Evolutionary conservation across 352 stramenopile genomes (phyloP).

Genomic region (Pythium apleroticum): DNA sequence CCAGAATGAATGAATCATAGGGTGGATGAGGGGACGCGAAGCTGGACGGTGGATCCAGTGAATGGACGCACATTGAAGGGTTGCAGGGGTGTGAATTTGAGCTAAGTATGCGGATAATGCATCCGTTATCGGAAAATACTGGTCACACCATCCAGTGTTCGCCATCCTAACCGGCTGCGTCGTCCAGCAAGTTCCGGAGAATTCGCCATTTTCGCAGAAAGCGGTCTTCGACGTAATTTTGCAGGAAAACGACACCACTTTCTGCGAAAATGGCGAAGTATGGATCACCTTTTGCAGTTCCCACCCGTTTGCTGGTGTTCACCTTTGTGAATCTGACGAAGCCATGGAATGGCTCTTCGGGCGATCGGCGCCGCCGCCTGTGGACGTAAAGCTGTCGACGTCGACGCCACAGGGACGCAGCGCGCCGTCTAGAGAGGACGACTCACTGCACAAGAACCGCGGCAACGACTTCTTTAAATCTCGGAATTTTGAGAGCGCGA

Average conservation of each 20-base stretch:
- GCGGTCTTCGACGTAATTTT: too few species aligned
- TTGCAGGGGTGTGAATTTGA: background rate
- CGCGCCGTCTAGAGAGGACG: slow-evolving; percentile 57
- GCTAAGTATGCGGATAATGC: background rate
- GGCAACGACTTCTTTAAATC: slow-evolving; percentile 69
- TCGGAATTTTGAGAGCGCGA: slow-evolving; percentile 52
- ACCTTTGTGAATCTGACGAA: too few species aligned
- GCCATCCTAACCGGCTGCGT: background rate
- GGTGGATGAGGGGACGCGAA: background rate
- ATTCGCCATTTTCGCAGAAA: too few species aligned
- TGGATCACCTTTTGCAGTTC: too few species aligned
- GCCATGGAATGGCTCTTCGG: slow-evolving; percentile 82
- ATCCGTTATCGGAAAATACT: background rate
- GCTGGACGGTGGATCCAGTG: background rate
- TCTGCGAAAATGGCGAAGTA: too few species aligned
- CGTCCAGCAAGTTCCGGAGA: background rate
- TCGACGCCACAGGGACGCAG: slow-evolving; percentile 65
- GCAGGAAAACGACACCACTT: too few species aligned
- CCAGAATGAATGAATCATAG: background rate
- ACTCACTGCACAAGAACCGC: slow-evolving; percentile 61
- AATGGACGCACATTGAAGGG: background rate
- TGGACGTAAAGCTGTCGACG: slow-evolving; percentile 49
- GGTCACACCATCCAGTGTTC: background rate
- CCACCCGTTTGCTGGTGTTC: too few species aligned
- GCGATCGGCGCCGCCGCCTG: slow-evolving; percentile 22